A percentile compares a stretch with the other conserved stretches of the same genome.
Evolutionary conservation across 305 asterid species (phyloP).

Genomic region (Solanum aculeatissimum): DNA sequence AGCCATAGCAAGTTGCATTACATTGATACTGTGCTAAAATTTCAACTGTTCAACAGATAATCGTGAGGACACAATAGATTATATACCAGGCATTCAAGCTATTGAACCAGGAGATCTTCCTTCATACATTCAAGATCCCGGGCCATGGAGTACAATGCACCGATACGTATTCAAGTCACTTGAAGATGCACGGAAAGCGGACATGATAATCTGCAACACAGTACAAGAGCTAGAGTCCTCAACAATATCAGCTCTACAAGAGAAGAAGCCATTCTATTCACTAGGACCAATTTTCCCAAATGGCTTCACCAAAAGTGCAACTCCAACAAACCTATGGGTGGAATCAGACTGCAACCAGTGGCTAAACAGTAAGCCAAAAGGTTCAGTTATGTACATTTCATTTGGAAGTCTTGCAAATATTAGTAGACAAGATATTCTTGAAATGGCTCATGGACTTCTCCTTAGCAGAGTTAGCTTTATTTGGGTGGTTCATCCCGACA

Average conservation of each 20-base stretch:
- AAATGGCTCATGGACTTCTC: constrained; percentile 37
- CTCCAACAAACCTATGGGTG: constrained; percentile 33
- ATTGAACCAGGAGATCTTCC: constrained; percentile 29
- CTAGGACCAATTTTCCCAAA: constrained; percentile 38
- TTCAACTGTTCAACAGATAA: constrained; percentile 7
- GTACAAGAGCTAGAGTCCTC: constrained; percentile 31
- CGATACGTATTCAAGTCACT: constrained; percentile 25
- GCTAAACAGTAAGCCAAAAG: constrained; percentile 29
- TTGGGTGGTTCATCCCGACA: constrained; percentile 46
- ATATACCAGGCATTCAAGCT: constrained; percentile 46
- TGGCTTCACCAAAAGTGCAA: constrained; percentile 11
- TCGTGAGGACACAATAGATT: constrained; percentile 30
- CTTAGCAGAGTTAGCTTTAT: constrained; percentile 31
- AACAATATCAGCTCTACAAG: constrained; percentile 28
- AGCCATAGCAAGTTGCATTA: neutral
- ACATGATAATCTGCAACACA: constrained; percentile 39
- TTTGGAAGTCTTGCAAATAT: constrained; percentile 44
- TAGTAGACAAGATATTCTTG: constrained; percentile 21
- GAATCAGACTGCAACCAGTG: constrained; percentile 32
- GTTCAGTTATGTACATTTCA: constrained; percentile 41
- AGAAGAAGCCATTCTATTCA: constrained; percentile 19
- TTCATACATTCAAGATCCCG: constrained; percentile 36
- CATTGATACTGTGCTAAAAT: neutral
- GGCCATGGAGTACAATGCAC: constrained; percentile 18
- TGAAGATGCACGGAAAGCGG: constrained; percentile 28